phyloP scores from a whole-genome alignment of 2,329 filamentous ascomycete genomes.

The Simplicillium sp. region DNA sequence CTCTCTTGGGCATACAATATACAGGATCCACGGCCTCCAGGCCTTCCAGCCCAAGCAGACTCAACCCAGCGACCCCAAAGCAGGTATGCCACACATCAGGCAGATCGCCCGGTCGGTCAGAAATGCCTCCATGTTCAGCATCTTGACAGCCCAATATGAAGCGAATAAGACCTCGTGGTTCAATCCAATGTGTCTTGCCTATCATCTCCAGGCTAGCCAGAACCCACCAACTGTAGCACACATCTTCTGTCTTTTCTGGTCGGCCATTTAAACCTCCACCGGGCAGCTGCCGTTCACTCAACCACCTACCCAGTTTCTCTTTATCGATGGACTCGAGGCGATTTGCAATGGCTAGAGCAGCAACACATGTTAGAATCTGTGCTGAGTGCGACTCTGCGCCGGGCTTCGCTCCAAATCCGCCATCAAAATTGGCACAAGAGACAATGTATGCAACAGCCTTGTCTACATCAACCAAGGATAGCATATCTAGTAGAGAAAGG shows the following conservation, averaged over 20 bases:
- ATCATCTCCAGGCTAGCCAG: slow-evolving; percentile 87
- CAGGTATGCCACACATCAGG: slow-evolving; percentile 95
- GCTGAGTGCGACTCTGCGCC: slow-evolving; percentile 91
- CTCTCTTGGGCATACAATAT: slow-evolving; percentile 71
- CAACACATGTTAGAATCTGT: slow-evolving; percentile 92
- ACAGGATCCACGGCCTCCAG: slow-evolving; percentile 76
- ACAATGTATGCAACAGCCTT: slow-evolving; percentile 73
- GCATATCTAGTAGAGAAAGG: slow-evolving; percentile 69
- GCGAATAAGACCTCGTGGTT: slow-evolving; percentile 62
- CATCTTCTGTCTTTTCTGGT: slow-evolving; percentile 91
- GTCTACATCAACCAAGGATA: slow-evolving; percentile 66
- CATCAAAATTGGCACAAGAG: slow-evolving; percentile 86
- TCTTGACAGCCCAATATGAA: slow-evolving; percentile 93
- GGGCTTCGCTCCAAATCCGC: slow-evolving; percentile 81
- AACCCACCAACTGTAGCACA: slow-evolving; percentile 99
- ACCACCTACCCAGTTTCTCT: slow-evolving; percentile 77
- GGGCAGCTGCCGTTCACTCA: slow-evolving; percentile 84
- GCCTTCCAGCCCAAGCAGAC: slow-evolving; percentile 68
- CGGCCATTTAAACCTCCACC: slow-evolving; percentile 87
- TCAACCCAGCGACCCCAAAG: slow-evolving; percentile 83
- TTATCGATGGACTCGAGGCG: slow-evolving; percentile 73
- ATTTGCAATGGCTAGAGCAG: slow-evolving; percentile 73
- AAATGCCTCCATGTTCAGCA: slow-evolving; percentile 70
- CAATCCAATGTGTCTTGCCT: slow-evolving; percentile 83
- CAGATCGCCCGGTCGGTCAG: slow-evolving; percentile 86